Conservation (phyloP, 768 basidiomycete species). For the Pisolithus albus region DNA sequence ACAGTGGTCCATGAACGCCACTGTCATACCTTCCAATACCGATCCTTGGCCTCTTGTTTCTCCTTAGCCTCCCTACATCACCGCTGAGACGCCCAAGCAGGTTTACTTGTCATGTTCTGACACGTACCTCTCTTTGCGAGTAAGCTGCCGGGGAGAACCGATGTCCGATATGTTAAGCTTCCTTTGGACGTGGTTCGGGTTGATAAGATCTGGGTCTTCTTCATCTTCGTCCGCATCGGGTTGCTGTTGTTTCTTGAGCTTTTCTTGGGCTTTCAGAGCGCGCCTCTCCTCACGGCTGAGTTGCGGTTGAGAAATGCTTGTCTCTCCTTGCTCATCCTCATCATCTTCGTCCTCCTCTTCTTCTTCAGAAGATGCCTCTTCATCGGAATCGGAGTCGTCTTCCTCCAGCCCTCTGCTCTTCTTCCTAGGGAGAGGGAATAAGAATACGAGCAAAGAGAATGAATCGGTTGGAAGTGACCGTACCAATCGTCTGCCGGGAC, state of each 20-base stretch:
- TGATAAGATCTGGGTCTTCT: constrained; percentile 66
- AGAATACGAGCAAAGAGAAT: constrained; percentile 9
- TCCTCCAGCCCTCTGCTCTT: not conserved
- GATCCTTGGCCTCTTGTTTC: constrained; percentile 82
- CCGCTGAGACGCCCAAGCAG: not conserved
- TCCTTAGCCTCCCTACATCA: constrained; percentile 79
- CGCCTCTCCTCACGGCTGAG: constrained; percentile 66
- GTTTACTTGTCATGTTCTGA: not conserved
- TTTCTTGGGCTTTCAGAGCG: constrained; percentile 59
- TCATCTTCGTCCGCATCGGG: constrained; percentile 45
- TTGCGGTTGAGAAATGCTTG: constrained; percentile 40
- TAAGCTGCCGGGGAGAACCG: constrained; percentile 51
- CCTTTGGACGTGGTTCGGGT: constrained; percentile 72
- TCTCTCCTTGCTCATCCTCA: constrained; percentile 22
- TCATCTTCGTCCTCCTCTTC: constrained; percentile 39
- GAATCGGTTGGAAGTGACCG: constrained; percentile 13
- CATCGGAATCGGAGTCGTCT: constrained; percentile 32
- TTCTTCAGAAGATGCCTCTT: constrained; percentile 35
- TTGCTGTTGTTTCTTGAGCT: constrained; percentile 25
- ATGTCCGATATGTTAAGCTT: constrained; percentile 73
- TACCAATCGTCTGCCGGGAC: constrained; percentile 43
- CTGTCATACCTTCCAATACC: constrained; percentile 71
- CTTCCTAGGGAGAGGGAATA: too few species aligned
- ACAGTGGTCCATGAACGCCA: not conserved
- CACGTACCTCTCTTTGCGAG: constrained; percentile 58